These are phyloP conservation scores for Annulohypoxylon moriforme DNA, from an alignment of 495 filamentous ascomycete species.

Conservation along the genomic window DNA sequence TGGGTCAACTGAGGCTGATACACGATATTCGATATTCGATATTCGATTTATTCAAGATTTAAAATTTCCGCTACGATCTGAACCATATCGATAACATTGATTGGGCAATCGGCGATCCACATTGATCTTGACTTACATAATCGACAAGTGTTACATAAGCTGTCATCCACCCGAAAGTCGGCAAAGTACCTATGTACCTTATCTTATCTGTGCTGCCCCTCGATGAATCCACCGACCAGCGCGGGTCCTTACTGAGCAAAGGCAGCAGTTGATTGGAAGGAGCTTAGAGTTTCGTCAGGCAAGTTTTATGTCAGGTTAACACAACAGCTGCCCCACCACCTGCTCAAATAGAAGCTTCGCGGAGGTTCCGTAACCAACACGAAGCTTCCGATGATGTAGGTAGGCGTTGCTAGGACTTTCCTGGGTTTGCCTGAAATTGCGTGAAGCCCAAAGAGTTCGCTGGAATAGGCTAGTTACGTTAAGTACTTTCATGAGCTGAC, in stretches of 20 bases:
- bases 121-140: slow-evolving; percentile 17
- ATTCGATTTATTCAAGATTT: slow-evolving; percentile 11
- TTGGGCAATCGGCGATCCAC: slow-evolving; percentile 1
- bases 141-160: not conserved
- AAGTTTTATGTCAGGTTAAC: slow-evolving; percentile 9
- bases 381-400: slow-evolving; percentile 42
- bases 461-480: slow-evolving; percentile 17
- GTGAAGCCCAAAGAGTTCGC: slow-evolving; percentile 10
- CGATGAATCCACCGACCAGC: not conserved
- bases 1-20: slow-evolving; percentile 22
- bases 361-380: slow-evolving; percentile 20
- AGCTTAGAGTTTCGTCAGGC: slow-evolving; percentile 23
- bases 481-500: slow-evolving; percentile 22
- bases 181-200: slow-evolving; percentile 5
- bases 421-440: not conserved
- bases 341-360: slow-evolving; percentile 31
- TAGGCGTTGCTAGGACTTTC: slow-evolving; percentile 17
- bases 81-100: not conserved
- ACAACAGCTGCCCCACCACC: slow-evolving; percentile 27
- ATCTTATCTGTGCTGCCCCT: not conserved
- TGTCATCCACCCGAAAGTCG: too few relatives aligned
- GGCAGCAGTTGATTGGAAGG: not conserved
- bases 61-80: slow-evolving; percentile 35
- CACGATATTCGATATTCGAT: slow-evolving; percentile 5
- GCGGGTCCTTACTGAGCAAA: not conserved